Conservation (phyloP, 805 yeast genomes). For the Wickerhamomyces alni region DNA sequence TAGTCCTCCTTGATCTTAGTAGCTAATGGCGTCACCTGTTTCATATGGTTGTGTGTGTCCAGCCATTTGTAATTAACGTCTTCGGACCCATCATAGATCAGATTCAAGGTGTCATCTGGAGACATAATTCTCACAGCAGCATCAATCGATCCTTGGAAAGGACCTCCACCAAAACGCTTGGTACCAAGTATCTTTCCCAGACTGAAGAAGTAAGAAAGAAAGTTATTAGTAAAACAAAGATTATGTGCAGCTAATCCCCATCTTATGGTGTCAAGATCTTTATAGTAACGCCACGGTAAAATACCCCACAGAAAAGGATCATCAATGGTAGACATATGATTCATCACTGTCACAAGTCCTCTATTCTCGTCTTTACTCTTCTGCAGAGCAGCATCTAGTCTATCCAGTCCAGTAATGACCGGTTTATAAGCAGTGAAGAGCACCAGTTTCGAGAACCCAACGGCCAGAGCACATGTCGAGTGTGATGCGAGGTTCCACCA, state of each 20-base stretch:
- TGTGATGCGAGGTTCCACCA: conserved; percentile 68
- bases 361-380: conserved; percentile 62
- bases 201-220: conserved; percentile 60
- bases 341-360: conserved; percentile 80
- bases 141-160: conserved; percentile 86
- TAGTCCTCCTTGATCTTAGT: conserved; percentile 24
- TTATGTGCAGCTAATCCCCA: conserved; percentile 96
- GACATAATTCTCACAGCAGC: conserved; percentile 76
- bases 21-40: conserved; percentile 3
- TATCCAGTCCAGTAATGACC: conserved; percentile 52
- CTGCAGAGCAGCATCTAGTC: conserved; percentile 57
- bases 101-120: conserved; percentile 57
- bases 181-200: conserved; percentile 87
- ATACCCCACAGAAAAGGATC: conserved; percentile 91
- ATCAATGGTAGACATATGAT: conserved; percentile 87
- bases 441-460: conserved; percentile 56
- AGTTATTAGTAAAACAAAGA: conserved; percentile 64
- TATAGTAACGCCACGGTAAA: conserved; percentile 64
- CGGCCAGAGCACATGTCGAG: conserved; percentile 60
- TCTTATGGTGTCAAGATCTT: conserved; percentile 60
- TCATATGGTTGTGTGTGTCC: conserved; percentile 1
- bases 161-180: conserved; percentile 86
- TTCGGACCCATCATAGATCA: conserved; percentile 31
- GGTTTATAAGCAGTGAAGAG: conserved; percentile 61
- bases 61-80: conserved; percentile 14